Conservation (phyloP, 176 grass and related monocot species). For the Cymbopogon citratus region DNA sequence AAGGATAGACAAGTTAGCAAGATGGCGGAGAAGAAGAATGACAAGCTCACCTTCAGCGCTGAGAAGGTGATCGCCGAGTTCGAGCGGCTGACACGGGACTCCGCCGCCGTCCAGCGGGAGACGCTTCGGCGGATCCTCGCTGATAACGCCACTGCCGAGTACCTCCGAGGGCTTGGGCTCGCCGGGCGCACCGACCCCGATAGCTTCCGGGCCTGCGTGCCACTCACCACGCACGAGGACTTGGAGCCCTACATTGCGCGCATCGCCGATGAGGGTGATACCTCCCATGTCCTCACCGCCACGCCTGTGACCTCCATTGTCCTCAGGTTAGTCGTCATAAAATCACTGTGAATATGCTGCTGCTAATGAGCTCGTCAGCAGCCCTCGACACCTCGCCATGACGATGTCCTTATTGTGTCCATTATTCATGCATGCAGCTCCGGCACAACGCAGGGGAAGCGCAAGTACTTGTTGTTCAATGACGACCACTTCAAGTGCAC, state of each 20-base stretch:
- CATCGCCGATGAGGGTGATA: slow-evolving; percentile 60
- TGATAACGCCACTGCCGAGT: slow-evolving; percentile 49
- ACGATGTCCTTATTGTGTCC: too few species aligned
- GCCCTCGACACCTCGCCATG: neutral
- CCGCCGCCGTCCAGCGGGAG: slow-evolving; percentile 49
- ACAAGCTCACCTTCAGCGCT: too few species aligned
- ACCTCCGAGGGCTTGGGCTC: slow-evolving; percentile 48
- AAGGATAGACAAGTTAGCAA: too few species aligned
- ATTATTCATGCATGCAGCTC: slow-evolving; percentile 32
- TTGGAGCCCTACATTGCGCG: slow-evolving; percentile 65
- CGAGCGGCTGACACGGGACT: slow-evolving; percentile 48
- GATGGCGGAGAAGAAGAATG: too few species aligned
- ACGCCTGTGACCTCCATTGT: slow-evolving; percentile 65
- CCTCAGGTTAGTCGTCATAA: slow-evolving; percentile 17
- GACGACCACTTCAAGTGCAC: slow-evolving; percentile 73
- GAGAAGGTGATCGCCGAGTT: slow-evolving; percentile 58
- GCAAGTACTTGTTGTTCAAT: slow-evolving; percentile 75
- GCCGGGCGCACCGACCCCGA: neutral
- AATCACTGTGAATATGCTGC: neutral
- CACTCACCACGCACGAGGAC: neutral
- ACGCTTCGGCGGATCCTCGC: slow-evolving; percentile 57
- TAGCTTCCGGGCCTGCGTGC: neutral
- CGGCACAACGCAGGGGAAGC: slow-evolving; percentile 85
- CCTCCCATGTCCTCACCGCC: slow-evolving; percentile 51
- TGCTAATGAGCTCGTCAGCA: neutral